Evolutionary conservation across 2,329 filamentous ascomycete species (phyloP).

Genomic region (Neobulgaria alba): DNA sequence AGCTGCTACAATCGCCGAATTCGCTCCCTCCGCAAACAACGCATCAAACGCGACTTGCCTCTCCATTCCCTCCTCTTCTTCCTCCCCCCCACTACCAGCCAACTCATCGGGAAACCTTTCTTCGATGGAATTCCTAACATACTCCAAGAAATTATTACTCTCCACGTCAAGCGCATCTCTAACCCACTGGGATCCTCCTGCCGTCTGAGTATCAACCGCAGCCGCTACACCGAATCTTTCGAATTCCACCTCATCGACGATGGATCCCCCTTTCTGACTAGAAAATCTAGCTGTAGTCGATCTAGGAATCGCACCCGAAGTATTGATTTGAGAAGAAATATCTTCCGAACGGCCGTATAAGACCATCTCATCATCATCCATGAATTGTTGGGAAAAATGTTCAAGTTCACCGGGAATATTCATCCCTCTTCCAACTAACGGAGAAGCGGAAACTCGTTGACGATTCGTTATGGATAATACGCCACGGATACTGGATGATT

Average conservation of each 20-base stretch:
- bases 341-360: conserved; percentile 22
- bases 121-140: conserved; percentile 40
- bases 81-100: conserved; percentile 8
- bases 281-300: not conserved
- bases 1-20: conserved; percentile 53
- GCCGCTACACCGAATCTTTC: conserved; percentile 34
- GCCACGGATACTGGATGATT: conserved; percentile 27
- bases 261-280: conserved; percentile 1
- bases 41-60: conserved; percentile 57
- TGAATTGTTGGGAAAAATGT: conserved; percentile 14
- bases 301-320: not conserved
- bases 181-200: conserved; percentile 39
- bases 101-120: conserved; percentile 26
- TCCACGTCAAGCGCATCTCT: conserved; percentile 47
- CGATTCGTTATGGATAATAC: conserved; percentile 21
- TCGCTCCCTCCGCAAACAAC: conserved; percentile 50
- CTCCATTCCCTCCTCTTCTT: not conserved
- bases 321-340: not conserved
- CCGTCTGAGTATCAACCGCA: conserved; percentile 40
- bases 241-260: conserved; percentile 32
- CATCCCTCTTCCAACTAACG: conserved; percentile 43
- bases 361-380: conserved; percentile 18
- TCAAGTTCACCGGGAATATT: conserved; percentile 21
- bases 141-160: conserved; percentile 53
- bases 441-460: conserved; percentile 50